A percentile compares a stretch with the other conserved stretches of the same genome.
Conservation (phyloP, 805 yeast species). For the Soucietia sequanensis region DNA sequence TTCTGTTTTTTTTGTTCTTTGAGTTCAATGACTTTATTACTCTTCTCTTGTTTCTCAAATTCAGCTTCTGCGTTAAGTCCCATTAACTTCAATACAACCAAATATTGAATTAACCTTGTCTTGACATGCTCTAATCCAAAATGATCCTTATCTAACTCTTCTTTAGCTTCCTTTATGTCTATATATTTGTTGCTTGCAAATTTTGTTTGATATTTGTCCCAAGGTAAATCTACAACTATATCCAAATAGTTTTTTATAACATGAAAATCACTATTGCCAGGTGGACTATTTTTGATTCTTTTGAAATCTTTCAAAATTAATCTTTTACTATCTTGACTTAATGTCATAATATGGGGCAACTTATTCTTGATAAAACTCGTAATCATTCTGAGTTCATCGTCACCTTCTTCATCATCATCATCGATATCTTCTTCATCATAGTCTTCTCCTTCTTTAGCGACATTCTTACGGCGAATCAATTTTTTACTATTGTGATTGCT, state of each 20-base stretch:
- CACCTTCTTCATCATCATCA: slow-evolving; percentile 46
- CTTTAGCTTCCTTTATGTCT: slow-evolving; percentile 44
- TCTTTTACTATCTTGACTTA: slow-evolving; percentile 39
- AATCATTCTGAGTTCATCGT: slow-evolving; percentile 39
- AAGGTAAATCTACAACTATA: slow-evolving; percentile 63
- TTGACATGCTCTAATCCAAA: slow-evolving; percentile 49
- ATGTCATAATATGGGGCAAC: slow-evolving; percentile 31
- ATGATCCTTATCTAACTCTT: slow-evolving; percentile 41
- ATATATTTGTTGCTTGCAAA: slow-evolving; percentile 41
- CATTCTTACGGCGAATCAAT: slow-evolving; percentile 14
- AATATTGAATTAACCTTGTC: slow-evolving; percentile 70
- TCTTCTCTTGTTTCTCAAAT: slow-evolving; percentile 5
- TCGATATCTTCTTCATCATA: slow-evolving; percentile 17
- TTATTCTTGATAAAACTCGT: slow-evolving; percentile 35
- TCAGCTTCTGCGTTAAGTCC: slow-evolving; percentile 37
- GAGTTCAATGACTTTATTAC: slow-evolving; percentile 4
- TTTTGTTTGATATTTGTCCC: slow-evolving; percentile 40
- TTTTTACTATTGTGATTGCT: slow-evolving; percentile 5
- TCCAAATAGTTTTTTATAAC: slow-evolving; percentile 64
- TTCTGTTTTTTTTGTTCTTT: slow-evolving; percentile 6
- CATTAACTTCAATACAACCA: slow-evolving; percentile 69
- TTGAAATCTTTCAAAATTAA: slow-evolving; percentile 50
- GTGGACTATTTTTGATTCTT: slow-evolving; percentile 53
- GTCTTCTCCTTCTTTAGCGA: slow-evolving; percentile 5
- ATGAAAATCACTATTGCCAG: slow-evolving; percentile 61